These are phyloP conservation scores for Candida sanyaensis DNA, from an alignment of 1,139 yeast species.

Conservation along the genomic window DNA sequence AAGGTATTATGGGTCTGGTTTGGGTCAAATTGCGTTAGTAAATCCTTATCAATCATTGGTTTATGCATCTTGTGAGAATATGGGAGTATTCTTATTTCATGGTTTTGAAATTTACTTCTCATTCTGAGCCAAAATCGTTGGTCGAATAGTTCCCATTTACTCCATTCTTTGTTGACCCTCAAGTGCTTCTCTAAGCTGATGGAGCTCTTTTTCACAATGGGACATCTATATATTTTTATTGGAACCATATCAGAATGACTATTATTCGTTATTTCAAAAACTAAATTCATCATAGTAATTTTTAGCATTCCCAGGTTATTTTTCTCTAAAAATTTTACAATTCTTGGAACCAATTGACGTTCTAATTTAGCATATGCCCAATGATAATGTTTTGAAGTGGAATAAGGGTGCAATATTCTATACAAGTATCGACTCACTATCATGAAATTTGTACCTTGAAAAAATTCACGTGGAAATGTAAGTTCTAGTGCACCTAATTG, in stretches of 20 bases:
- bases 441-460: slow-evolving; percentile 9
- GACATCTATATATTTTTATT: slow-evolving; percentile 24
- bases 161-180: slow-evolving; percentile 15
- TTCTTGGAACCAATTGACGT: slow-evolving; percentile 29
- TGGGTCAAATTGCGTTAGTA: not conserved
- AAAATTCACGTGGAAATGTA: slow-evolving; percentile 10
- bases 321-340: slow-evolving; percentile 13
- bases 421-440: slow-evolving; percentile 37
- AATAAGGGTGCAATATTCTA: slow-evolving; percentile 30
- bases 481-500: slow-evolving; percentile 11
- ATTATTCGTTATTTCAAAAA: slow-evolving; percentile 18
- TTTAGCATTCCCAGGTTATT: slow-evolving; percentile 6
- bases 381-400: slow-evolving; percentile 44
- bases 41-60: slow-evolving; percentile 4
- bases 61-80: slow-evolving; percentile 21
- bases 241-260: slow-evolving; percentile 7
- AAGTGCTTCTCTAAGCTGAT: slow-evolving; percentile 5
- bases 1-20: slow-evolving; percentile 7
- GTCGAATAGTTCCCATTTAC: slow-evolving; percentile 38
- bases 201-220: slow-evolving; percentile 22
- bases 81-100: slow-evolving; percentile 18
- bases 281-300: slow-evolving; percentile 24
- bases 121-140: slow-evolving; percentile 37
- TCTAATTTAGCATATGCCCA: slow-evolving; percentile 50
- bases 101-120: slow-evolving; percentile 8